A percentile compares a stretch with the other conserved stretches of the same genome.
phyloP scores from a whole-genome alignment of 2,329 filamentous ascomycete species.

The Aspergillus calidoustus region DNA sequence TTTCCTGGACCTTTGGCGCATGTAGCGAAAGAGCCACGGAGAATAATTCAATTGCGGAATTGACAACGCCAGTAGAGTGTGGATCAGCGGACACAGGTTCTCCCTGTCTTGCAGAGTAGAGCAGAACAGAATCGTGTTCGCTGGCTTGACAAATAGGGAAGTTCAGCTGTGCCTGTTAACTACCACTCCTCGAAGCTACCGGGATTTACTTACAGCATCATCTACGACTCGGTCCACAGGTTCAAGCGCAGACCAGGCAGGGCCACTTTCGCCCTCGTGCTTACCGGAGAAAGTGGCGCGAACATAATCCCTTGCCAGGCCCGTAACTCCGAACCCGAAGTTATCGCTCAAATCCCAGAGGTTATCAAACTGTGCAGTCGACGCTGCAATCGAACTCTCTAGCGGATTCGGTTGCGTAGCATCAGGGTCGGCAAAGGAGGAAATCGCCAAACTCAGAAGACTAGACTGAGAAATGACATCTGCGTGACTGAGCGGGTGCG shows the following conservation, averaged over 20 bases:
- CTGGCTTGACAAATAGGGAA: constrained; percentile 78
- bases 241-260: constrained; percentile 45
- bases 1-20: constrained; percentile 90
- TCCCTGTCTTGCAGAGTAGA: constrained; percentile 66
- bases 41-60: constrained; percentile 91
- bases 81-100: constrained; percentile 68
- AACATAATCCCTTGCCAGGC: constrained; percentile 77
- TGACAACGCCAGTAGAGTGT: constrained; percentile 89
- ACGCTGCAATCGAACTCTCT: constrained; percentile 88
- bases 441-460: constrained; percentile 83
- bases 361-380: constrained; percentile 86
- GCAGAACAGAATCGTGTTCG: constrained; percentile 84
- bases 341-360: constrained; percentile 97
- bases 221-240: constrained; percentile 45
- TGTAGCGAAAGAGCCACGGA: constrained; percentile 89
- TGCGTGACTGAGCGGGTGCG: constrained; percentile 81
- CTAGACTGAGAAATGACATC: constrained; percentile 91
- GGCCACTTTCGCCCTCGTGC: constrained; percentile 63
- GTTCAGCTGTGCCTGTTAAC: constrained; percentile 41
- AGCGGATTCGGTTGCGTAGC: constrained; percentile 71
- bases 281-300: constrained; percentile 73
- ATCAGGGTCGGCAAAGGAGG: constrained; percentile 91
- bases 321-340: constrained; percentile 89
- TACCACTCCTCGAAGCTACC: background rate
- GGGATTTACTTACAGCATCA: constrained; percentile 42